These are phyloP conservation scores for Aspergillus clavatus DNA, from an alignment of 2,329 filamentous ascomycete genomes.

Conservation along the genomic window DNA sequence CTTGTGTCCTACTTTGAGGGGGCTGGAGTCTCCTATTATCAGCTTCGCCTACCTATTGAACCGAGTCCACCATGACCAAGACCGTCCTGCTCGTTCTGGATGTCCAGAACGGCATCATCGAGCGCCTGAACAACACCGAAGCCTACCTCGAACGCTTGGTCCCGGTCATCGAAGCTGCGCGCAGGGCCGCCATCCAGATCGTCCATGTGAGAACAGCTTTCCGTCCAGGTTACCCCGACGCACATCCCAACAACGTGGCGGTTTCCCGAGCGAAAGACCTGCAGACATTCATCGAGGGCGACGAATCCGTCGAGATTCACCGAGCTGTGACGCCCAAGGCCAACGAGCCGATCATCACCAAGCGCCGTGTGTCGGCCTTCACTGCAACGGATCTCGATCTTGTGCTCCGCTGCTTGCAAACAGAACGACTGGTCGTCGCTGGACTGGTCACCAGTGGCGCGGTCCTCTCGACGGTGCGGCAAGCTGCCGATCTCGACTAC, in stretches of 20 bases:
- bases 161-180: slow-evolving; percentile 19
- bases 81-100: slow-evolving; percentile 36
- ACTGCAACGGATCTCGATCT: slow-evolving; percentile 33
- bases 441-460: slow-evolving; percentile 35
- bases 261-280: slow-evolving; percentile 13
- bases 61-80: slow-evolving; percentile 18
- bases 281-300: slow-evolving; percentile 23
- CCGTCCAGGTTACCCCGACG: slow-evolving; percentile 29
- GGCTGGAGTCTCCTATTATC: no score
- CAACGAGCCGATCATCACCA: slow-evolving; percentile 30
- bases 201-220: slow-evolving; percentile 34
- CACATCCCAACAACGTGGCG: slow-evolving; percentile 21
- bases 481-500: slow-evolving; percentile 36
- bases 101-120: slow-evolving; percentile 29
- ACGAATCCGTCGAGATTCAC: slow-evolving; percentile 18
- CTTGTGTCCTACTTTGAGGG: neutral
- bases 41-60: neutral
- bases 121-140: slow-evolving; percentile 14
- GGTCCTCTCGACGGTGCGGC: slow-evolving; percentile 35
- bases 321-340: slow-evolving; percentile 14
- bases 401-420: slow-evolving; percentile 27
- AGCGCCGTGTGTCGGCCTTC: slow-evolving; percentile 36
- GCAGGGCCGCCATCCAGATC: slow-evolving; percentile 23
- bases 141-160: slow-evolving; percentile 25
- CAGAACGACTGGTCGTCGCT: slow-evolving; percentile 28